phyloP scores from a whole-genome alignment of 495 filamentous ascomycete genomes.

The Terfezia claveryi region DNA sequence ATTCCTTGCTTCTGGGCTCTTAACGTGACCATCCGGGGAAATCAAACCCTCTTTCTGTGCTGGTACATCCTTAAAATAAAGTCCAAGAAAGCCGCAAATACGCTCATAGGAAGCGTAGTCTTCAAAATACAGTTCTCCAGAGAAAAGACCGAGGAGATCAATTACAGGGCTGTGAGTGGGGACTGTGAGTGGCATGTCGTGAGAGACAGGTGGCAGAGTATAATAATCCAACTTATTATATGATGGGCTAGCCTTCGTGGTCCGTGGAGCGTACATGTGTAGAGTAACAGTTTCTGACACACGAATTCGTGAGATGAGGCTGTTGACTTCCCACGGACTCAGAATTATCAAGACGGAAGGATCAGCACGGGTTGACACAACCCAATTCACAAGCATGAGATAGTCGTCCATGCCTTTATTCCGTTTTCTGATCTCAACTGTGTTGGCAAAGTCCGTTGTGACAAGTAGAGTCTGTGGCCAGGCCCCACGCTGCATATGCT shows the following conservation, averaged over 20 bases:
- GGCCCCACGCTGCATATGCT: constrained; percentile 13
- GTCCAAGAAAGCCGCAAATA: not conserved
- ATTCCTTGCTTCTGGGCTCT: no score
- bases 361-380: constrained; percentile 22
- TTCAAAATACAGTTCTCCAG: not conserved
- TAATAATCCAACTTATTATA: constrained; percentile 30
- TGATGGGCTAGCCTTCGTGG: constrained; percentile 23
- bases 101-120: not conserved
- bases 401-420: constrained; percentile 24
- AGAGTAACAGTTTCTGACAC: constrained; percentile 22
- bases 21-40: no score
- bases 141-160: not conserved
- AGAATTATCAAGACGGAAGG: constrained; percentile 28
- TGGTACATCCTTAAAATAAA: no score
- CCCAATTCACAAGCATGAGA: constrained; percentile 37
- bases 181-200: not conserved
- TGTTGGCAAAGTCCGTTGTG: constrained; percentile 32
- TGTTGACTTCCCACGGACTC: constrained; percentile 40
- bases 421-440: constrained; percentile 22
- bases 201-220: constrained; percentile 5
- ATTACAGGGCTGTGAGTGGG: not conserved
- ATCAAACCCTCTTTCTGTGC: no score
- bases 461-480: constrained; percentile 28
- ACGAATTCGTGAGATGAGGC: constrained; percentile 24
- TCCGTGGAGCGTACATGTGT: constrained; percentile 37